Evolutionary conservation across 129 eudicot species (phyloP).

Genomic region (Lactuca saligna): DNA sequence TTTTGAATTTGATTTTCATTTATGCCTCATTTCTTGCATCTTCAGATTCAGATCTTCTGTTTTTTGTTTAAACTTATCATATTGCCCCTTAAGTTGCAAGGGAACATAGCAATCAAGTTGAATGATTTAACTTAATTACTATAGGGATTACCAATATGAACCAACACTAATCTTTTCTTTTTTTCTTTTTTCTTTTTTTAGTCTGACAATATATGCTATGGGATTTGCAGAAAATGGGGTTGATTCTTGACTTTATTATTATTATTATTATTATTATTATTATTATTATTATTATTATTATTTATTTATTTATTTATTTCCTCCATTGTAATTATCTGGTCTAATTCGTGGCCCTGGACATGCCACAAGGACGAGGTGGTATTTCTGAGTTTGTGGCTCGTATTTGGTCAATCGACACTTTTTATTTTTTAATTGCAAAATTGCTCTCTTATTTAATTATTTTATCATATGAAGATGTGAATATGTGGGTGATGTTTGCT

Average conservation of each 20-base stretch:
- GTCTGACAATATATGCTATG: slow-evolving; percentile 15
- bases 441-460: slow-evolving; percentile 17
- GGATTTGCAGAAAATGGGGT: slow-evolving; percentile 18
- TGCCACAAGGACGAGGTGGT: slow-evolving; percentile 22
- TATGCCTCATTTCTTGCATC: no score
- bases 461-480: slow-evolving; percentile 16
- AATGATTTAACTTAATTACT: no score
- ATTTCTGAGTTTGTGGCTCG: background rate
- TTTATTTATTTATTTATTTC: slow-evolving; percentile 3
- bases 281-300: no score
- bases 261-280: background rate
- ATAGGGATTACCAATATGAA: background rate
- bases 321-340: background rate
- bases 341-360: slow-evolving; percentile 20
- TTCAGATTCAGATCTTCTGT: no score
- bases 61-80: no score
- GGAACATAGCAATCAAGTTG: no score
- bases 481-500: slow-evolving; percentile 25
- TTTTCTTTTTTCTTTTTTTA: background rate
- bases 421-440: background rate
- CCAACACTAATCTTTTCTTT: no score
- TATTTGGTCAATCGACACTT: background rate
- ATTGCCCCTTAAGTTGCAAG: no score
- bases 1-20: no score
- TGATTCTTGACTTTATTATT: background rate